Conservation (phyloP, 2,329 filamentous ascomycete species). For the Ciborinia camelliae region DNA sequence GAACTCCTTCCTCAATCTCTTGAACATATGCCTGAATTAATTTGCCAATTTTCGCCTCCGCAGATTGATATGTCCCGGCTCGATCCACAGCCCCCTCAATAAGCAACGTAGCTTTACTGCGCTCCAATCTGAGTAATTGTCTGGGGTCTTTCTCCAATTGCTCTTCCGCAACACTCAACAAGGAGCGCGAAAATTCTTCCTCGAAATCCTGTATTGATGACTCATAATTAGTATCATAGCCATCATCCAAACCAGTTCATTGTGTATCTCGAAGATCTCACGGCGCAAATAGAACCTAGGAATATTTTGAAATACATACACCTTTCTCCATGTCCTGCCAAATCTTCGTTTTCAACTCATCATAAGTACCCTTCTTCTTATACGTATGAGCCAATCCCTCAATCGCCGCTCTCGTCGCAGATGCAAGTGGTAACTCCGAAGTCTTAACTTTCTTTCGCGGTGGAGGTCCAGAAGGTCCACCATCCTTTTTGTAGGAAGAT, state of each 20-base stretch:
- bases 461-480: slow-evolving; percentile 20
- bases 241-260: background rate
- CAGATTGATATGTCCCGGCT: slow-evolving; percentile 70
- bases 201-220: slow-evolving; percentile 59
- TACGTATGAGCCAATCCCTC: slow-evolving; percentile 75
- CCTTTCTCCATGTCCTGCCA: slow-evolving; percentile 72
- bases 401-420: slow-evolving; percentile 69
- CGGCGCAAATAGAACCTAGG: background rate
- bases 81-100: slow-evolving; percentile 77
- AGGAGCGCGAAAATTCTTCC: slow-evolving; percentile 59
- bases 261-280: background rate
- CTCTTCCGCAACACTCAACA: slow-evolving; percentile 66
- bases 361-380: slow-evolving; percentile 84
- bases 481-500: slow-evolving; percentile 25
- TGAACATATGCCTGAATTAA: slow-evolving; percentile 61
- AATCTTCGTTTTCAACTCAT: slow-evolving; percentile 70
- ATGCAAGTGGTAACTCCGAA: slow-evolving; percentile 70
- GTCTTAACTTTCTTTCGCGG: slow-evolving; percentile 59
- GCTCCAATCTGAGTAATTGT: slow-evolving; percentile 68
- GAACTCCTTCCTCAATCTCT: slow-evolving; percentile 66
- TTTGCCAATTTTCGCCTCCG: slow-evolving; percentile 62
- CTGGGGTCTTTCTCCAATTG: slow-evolving; percentile 74
- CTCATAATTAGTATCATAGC: slow-evolving; percentile 10
- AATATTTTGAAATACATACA: slow-evolving; percentile 43
- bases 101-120: slow-evolving; percentile 68